Percentiles rank a stretch among this genome's conserved stretches.
phyloP scores from a whole-genome alignment of 352 stramenopile species.

The Phytophthora capsici region DNA sequence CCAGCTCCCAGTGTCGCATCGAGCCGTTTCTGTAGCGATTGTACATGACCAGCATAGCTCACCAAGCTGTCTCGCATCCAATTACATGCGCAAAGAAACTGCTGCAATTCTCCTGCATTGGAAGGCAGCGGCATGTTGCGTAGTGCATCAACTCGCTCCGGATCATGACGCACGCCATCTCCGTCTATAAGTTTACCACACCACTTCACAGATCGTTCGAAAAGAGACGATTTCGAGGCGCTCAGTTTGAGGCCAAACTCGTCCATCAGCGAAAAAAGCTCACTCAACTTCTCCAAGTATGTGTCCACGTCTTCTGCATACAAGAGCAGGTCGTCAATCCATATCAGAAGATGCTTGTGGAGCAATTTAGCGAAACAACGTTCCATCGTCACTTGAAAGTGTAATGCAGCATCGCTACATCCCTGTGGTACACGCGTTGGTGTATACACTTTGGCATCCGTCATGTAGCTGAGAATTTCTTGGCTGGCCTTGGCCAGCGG shows the following conservation, averaged over 20 bases:
- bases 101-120: no score
- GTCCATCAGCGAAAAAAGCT: conserved; percentile 19
- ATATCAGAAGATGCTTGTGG: neutral
- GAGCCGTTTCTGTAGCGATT: neutral
- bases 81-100: neutral
- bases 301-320: conserved; percentile 11
- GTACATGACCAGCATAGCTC: conserved; percentile 1
- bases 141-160: neutral
- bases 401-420: neutral
- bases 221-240: neutral
- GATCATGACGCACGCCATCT: conserved; percentile 7
- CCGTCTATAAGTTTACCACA: conserved; percentile 1
- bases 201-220: neutral
- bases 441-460: neutral
- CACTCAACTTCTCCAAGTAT: conserved; percentile 27
- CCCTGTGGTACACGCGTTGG: neutral
- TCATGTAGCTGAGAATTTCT: neutral
- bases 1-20: neutral
- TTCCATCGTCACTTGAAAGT: conserved; percentile 9
- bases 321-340: neutral
- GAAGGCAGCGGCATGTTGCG: neutral
- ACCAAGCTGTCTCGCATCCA: conserved; percentile 1
- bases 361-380: neutral
- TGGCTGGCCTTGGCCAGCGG: neutral
- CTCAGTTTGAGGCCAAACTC: neutral